Evolutionary conservation across 441 rosid genomes (phyloP), one percentile per base, ranked within the genome.

Genomic region (Gossypium aridum): DNA sequence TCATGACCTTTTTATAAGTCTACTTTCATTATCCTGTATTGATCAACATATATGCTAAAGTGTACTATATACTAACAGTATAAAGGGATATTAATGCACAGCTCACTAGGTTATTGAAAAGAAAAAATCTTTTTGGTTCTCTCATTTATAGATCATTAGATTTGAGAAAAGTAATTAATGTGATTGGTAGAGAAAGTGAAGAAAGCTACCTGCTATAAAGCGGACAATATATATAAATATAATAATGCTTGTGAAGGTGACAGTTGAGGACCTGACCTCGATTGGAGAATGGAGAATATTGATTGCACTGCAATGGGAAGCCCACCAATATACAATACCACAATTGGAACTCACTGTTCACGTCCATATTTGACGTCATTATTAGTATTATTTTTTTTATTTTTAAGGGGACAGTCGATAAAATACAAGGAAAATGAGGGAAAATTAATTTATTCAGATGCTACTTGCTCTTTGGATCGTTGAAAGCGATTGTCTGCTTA

Each of bases 261-360:
- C 78, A 64, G 76, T 22, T 64, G 78, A 72, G 68, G 56, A 70
- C 16, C 64, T 7, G 22, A 26, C 64, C 64, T 26, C 69, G 54
- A 23, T 19, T 39, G 37, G 19, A 20, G 57, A 53, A 59, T 14
- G 72, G 74, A n/a, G 47, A 31, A n/a, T 25, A 28, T 60, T 60
- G 64, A 60, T 60, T 60, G 64, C 17, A 23, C 14, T 14, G 34
- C 17, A 23, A 25, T 14, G 34, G 17, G 64, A 25, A 60, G 34
- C 45, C n/a, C 23, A 0, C 45, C 9, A 20, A 37, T 7, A 7
- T 9, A 28, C 19, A n/a, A 12, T 3, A 72, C 8, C 49, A 65
- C 72, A 63, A 77, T 77, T 77, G 76, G 17, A 78, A 78, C 61
- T 74, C 61, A 63, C 81, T 78, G 81, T 74, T 78, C 72, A 54